Evolutionary conservation across 768 basidiomycete genomes (phyloP).

Genomic region (Tricholoma hemisulphureum): DNA sequence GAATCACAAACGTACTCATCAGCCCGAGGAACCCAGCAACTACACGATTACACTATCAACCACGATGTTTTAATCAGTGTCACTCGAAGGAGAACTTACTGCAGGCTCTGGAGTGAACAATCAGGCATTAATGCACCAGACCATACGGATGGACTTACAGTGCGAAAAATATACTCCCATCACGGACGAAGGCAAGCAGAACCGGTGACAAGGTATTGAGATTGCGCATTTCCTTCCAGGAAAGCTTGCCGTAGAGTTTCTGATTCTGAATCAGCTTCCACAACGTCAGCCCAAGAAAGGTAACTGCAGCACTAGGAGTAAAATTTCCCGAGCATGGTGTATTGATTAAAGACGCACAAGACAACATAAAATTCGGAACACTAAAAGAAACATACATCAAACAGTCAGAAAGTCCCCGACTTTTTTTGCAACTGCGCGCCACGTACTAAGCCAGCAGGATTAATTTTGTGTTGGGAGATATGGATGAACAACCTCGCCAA

Average conservation of each 20-base stretch:
- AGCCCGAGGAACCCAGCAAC: not conserved
- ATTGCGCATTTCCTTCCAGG: not conserved
- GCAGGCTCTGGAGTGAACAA: not conserved
- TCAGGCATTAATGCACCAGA: not conserved
- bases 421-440: not conserved
- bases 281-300: conserved; percentile 1
- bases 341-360: not conserved
- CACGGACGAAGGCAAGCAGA: not conserved
- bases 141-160: not conserved
- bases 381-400: too few relatives aligned
- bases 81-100: not conserved
- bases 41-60: not conserved
- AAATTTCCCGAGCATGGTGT: not conserved
- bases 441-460: not conserved
- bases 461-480: not conserved
- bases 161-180: not conserved
- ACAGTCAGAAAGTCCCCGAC: not conserved
- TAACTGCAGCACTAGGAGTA: not conserved
- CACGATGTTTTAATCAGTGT: not conserved
- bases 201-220: not conserved
- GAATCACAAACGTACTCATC: not conserved
- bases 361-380: not conserved
- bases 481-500: not conserved
- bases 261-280: not conserved
- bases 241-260: not conserved